A percentile compares a stretch with the other conserved stretches of the same genome.
phyloP scores from a whole-genome alignment of 106 monocot genomes.

The Phalaenopsis equestris region DNA sequence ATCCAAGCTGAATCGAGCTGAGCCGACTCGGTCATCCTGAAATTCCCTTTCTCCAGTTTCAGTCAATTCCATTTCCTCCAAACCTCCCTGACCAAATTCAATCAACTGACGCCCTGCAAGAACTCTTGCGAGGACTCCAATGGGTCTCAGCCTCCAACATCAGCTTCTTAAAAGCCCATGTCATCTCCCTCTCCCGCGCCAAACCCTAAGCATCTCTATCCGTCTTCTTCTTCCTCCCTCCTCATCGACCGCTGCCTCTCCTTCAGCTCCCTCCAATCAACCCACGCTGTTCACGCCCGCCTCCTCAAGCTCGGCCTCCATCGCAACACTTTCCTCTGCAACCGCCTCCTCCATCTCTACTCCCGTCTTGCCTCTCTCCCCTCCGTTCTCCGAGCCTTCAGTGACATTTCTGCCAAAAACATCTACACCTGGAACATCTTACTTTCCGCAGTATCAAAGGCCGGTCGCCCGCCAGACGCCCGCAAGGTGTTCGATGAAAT shows the following conservation, averaged over 20 bases:
- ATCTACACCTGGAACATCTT: conserved; percentile 50
- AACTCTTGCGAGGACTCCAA: not conserved
- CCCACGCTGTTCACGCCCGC: conserved; percentile 27
- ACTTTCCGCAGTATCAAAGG: conserved; percentile 10
- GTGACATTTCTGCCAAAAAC: conserved; percentile 35
- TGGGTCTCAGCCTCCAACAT: not conserved
- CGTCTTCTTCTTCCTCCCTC: conserved; percentile 19
- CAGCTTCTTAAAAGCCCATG: not conserved
- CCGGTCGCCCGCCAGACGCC: conserved; percentile 21
- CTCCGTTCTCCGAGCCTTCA: conserved; percentile 18
- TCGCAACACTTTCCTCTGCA: conserved; percentile 32
- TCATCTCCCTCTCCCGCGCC: not conserved
- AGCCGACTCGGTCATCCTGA: too few species aligned
- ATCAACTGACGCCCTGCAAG: not conserved
- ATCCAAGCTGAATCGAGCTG: too few species aligned
- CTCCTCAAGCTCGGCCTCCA: conserved; percentile 40
- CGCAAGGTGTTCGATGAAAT: conserved; percentile 47
- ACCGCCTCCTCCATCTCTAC: conserved; percentile 48
- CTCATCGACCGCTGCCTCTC: conserved; percentile 22
- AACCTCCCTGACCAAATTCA: too few species aligned
- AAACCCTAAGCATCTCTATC: not conserved
- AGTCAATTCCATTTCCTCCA: too few species aligned
- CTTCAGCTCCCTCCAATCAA: conserved; percentile 12
- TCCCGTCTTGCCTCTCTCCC: conserved; percentile 17
- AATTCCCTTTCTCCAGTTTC: too few species aligned